These are phyloP conservation scores for Somion occarium DNA, from an alignment of 1,284 basidiomycete genomes.

Conservation along the genomic window DNA sequence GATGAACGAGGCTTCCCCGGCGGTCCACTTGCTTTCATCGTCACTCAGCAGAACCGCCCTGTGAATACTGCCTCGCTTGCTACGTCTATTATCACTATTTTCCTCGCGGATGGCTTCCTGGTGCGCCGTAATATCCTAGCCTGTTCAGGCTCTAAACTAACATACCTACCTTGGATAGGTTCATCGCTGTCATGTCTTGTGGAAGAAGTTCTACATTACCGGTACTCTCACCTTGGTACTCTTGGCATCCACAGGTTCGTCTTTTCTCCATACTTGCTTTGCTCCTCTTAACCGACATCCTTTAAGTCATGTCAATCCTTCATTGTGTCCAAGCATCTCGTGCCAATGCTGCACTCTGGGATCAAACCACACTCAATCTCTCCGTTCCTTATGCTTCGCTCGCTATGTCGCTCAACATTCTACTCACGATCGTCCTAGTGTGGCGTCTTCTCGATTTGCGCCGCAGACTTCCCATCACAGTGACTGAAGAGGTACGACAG, in stretches of 20 bases:
- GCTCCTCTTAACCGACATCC: background rate
- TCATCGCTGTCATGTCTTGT: slow-evolving; percentile 24
- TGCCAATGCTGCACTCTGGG: slow-evolving; percentile 19
- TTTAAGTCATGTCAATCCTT: slow-evolving; percentile 5
- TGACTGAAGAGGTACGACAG: background rate
- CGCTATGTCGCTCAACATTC: slow-evolving; percentile 23
- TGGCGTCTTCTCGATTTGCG: slow-evolving; percentile 6
- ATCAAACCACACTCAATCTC: slow-evolving; percentile 15
- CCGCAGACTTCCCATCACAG: background rate
- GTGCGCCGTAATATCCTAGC: slow-evolving; percentile 13
- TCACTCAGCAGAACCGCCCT: slow-evolving; percentile 13
- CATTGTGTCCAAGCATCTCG: slow-evolving; percentile 12
- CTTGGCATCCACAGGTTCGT: slow-evolving; percentile 15
- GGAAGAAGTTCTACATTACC: slow-evolving; percentile 18
- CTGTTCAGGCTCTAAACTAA: background rate
- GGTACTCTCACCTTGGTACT: slow-evolving; percentile 13
- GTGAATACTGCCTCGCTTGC: slow-evolving; percentile 16
- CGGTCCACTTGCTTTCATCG: slow-evolving; percentile 19
- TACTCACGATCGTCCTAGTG: slow-evolving; percentile 9
- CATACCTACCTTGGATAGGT: slow-evolving; percentile 14
- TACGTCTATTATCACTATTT: slow-evolving; percentile 17
- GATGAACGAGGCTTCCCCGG: slow-evolving; percentile 29
- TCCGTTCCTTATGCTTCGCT: slow-evolving; percentile 28
- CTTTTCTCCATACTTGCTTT: background rate
- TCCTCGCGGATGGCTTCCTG: slow-evolving; percentile 24